Evolutionary conservation across 73 alveolate genomes (phyloP).

Genomic region (Durusdinium trenchii): DNA sequence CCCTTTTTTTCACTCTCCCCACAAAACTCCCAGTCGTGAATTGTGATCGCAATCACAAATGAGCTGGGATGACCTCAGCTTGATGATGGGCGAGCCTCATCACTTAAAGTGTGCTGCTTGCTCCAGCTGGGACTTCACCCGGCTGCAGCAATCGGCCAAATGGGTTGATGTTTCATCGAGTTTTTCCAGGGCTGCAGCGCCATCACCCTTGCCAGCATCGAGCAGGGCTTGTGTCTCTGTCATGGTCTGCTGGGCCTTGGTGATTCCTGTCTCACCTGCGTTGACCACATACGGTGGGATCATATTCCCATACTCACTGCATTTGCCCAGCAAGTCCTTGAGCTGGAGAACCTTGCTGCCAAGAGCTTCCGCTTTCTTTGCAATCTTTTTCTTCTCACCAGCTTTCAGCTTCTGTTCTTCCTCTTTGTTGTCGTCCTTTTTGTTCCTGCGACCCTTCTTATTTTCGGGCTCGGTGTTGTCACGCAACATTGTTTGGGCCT

Average conservation of each 20-base stretch:
- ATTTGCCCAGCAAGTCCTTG: neutral
- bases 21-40: no score
- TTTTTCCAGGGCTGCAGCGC: neutral
- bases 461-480: neutral
- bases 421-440: neutral
- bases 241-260: neutral
- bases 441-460: neutral
- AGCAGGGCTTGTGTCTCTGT: neutral
- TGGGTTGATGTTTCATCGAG: no score
- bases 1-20: no score
- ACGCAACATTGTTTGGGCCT: neutral
- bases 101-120: neutral
- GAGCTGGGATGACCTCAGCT: neutral
- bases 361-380: neutral
- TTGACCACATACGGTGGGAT: neutral
- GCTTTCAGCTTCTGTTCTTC: neutral
- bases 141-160: neutral
- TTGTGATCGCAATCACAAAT: neutral
- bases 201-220: neutral
- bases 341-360: neutral
- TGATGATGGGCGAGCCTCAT: no score
- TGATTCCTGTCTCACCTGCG: neutral
- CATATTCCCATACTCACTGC: neutral
- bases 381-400: neutral
- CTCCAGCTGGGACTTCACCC: neutral